Percentiles rank a stretch among this genome's conserved stretches.
Conservation (phyloP, 179 eudicot genomes). For the Beta corolliflora region DNA sequence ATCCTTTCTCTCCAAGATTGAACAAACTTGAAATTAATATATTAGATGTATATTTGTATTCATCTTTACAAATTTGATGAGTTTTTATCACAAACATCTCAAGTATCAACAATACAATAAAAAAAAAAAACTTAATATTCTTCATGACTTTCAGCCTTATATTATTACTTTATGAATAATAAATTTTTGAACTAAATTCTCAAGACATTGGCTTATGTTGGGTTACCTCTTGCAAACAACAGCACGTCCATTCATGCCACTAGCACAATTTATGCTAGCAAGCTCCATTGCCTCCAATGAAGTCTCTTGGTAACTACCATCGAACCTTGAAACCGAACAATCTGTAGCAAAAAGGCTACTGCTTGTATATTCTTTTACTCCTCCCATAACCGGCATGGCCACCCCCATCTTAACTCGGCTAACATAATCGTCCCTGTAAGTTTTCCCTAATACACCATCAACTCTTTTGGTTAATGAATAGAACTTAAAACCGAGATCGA, state of each 20-base stretch:
- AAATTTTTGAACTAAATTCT: not conserved
- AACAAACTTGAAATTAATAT: not conserved
- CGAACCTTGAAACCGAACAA: slow-evolving; percentile 11
- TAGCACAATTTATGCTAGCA: slow-evolving; percentile 15
- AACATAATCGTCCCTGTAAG: not conserved
- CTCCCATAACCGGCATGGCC: slow-evolving; percentile 16
- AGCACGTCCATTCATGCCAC: slow-evolving; percentile 5
- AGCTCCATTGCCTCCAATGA: not conserved
- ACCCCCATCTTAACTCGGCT: slow-evolving; percentile 16
- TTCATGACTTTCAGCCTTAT: slow-evolving; percentile 1
- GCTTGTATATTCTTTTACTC: slow-evolving; percentile 11
- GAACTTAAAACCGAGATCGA: not conserved
- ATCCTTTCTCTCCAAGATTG: not conserved
- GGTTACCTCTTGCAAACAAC: slow-evolving; percentile 15
- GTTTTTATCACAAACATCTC: slow-evolving; percentile 3
- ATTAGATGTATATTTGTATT: not conserved
- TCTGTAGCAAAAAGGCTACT: slow-evolving; percentile 15
- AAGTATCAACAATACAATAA: slow-evolving; percentile 1
- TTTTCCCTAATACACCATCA: slow-evolving; percentile 15
- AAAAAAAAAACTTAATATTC: not conserved
- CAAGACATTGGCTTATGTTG: not conserved
- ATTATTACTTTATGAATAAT: too few species aligned
- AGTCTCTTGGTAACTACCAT: not conserved
- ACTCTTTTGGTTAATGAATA: not conserved
- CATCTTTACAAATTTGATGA: not conserved